These are phyloP conservation scores for Syncephalastrum racemosum DNA, from an alignment of 371 early-diverging fungal genomes.

Conservation along the genomic window DNA sequence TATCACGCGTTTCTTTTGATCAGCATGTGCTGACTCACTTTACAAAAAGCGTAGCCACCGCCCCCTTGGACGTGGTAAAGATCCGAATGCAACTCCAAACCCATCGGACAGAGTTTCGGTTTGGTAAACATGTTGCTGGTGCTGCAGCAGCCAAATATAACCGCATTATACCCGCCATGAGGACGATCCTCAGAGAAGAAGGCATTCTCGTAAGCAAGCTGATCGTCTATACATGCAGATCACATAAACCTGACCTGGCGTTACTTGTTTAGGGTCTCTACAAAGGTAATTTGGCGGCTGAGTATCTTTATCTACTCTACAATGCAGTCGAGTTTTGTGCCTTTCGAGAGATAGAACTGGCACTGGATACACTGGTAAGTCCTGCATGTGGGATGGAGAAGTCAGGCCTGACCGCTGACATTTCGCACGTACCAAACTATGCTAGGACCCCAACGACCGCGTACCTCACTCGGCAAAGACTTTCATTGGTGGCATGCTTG, in stretches of 20 bases:
- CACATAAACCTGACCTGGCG: neutral
- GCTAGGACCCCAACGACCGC: conserved; percentile 16
- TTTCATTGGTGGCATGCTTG: conserved; percentile 69
- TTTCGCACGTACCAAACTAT: neutral
- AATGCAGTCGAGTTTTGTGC: conserved; percentile 86
- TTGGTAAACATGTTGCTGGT: neutral
- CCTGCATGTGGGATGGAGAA: no score
- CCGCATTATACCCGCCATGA: conserved; percentile 52
- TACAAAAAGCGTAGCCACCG: conserved; percentile 36
- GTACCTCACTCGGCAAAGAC: conserved; percentile 49
- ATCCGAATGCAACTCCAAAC: conserved; percentile 77
- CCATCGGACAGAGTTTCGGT: conserved; percentile 26
- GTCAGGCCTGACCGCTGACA: neutral
- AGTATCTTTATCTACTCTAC: conserved; percentile 87
- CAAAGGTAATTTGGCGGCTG: conserved; percentile 94
- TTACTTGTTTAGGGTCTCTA: conserved; percentile 68
- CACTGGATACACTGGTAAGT: conserved; percentile 27
- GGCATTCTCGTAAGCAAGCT: conserved; percentile 57
- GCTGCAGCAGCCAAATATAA: conserved; percentile 48
- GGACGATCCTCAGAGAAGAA: conserved; percentile 69
- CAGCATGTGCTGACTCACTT: neutral
- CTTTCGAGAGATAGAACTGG: conserved; percentile 54
- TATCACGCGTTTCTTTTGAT: no score
- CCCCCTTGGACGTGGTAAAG: conserved; percentile 94
- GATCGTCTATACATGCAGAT: neutral